phyloP scores from a whole-genome alignment of 495 filamentous ascomycete species.

The Neurospora sp. region DNA sequence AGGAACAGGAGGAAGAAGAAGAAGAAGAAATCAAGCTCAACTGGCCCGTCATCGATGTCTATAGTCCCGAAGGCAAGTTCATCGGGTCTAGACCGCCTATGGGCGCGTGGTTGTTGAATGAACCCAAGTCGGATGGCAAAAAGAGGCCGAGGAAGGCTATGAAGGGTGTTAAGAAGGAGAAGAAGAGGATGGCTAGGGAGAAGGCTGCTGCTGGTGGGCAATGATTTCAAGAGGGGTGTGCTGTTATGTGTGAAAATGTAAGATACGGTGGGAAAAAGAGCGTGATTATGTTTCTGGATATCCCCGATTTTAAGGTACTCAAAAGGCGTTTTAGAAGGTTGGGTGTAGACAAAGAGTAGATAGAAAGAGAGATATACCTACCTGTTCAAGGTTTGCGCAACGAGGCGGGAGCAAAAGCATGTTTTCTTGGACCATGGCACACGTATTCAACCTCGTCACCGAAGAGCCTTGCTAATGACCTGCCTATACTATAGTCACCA shows the following conservation, averaged over 20 bases:
- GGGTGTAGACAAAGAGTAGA: neutral
- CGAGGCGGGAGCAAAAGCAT: neutral
- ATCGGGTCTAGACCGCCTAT: slow-evolving; percentile 60
- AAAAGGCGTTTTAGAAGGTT: neutral
- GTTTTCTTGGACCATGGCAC: neutral
- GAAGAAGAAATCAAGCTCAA: slow-evolving; percentile 13
- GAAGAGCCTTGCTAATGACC: too few relatives aligned
- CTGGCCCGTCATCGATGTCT: slow-evolving; percentile 73
- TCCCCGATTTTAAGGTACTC: neutral
- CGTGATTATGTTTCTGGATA: neutral
- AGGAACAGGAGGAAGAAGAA: neutral
- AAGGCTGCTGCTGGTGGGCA: neutral
- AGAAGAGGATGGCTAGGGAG: slow-evolving; percentile 24
- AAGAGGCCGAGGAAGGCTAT: slow-evolving; percentile 45
- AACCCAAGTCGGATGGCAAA: slow-evolving; percentile 16
- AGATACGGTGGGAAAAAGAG: neutral
- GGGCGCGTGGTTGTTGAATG: slow-evolving; percentile 54
- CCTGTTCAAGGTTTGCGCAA: neutral
- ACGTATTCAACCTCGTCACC: too few relatives aligned
- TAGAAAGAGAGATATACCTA: neutral
- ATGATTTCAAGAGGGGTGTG: neutral
- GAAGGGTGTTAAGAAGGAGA: slow-evolving; percentile 46
- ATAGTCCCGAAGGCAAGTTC: slow-evolving; percentile 70
- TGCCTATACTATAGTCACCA: neutral
- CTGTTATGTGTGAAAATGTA: neutral